A percentile compares a stretch with the other conserved stretches of the same genome.
These are phyloP conservation scores for Pterulicium gracile DNA, from an alignment of 1,284 basidiomycete genomes.

Conservation along the genomic window DNA sequence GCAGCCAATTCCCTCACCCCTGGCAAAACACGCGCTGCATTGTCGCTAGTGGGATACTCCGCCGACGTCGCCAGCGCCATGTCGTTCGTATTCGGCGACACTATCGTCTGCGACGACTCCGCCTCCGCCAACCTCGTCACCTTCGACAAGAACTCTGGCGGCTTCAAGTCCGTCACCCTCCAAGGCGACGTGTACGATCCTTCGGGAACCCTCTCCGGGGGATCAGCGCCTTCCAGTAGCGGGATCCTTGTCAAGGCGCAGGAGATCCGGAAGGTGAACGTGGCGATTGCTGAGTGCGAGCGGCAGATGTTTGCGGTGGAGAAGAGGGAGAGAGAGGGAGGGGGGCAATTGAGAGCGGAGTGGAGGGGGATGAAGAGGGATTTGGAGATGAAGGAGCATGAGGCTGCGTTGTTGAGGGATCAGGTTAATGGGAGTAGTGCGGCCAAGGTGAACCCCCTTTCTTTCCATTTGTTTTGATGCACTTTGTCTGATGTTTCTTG, in stretches of 20 bases:
- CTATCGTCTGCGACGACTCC: constrained; percentile 86
- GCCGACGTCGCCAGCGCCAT: constrained; percentile 83
- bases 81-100: constrained; percentile 91
- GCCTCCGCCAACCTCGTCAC: constrained; percentile 86
- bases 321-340: constrained; percentile 46
- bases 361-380: constrained; percentile 66
- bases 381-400: constrained; percentile 85
- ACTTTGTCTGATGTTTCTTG: constrained; percentile 2
- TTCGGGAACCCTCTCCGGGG: constrained; percentile 88
- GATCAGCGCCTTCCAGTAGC: constrained; percentile 70
- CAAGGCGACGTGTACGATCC: constrained; percentile 97
- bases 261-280: constrained; percentile 53
- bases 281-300: constrained; percentile 37
- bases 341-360: constrained; percentile 48
- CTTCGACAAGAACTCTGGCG: constrained; percentile 53
- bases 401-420: constrained; percentile 73
- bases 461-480: not conserved
- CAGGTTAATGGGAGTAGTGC: constrained; percentile 88
- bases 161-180: constrained; percentile 82
- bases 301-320: constrained; percentile 46
- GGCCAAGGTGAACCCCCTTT: constrained; percentile 47
- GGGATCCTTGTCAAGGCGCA: constrained; percentile 83
- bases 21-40: constrained; percentile 77
- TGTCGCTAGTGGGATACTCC: constrained; percentile 83
- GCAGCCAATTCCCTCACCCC: constrained; percentile 71